Percentiles rank a stretch among this genome's conserved stretches.
These are phyloP conservation scores for Globisporangium splendens DNA, from an alignment of 352 stramenopile species.

Conservation along the genomic window DNA sequence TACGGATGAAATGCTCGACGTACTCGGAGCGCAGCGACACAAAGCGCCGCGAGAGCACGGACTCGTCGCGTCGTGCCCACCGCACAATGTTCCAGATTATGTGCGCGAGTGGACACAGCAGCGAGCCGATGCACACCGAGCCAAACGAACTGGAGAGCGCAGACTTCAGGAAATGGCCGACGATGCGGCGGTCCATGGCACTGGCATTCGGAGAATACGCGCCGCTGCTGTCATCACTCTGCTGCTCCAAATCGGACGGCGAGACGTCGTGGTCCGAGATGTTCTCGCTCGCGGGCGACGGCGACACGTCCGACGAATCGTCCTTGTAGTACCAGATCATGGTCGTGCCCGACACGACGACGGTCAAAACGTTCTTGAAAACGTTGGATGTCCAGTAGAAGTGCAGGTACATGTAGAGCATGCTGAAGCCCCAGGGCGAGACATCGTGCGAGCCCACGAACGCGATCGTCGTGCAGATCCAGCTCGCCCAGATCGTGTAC, in stretches of 20 bases:
- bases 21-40: constrained; percentile 54
- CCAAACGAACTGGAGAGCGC: constrained; percentile 73
- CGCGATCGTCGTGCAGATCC: constrained; percentile 75
- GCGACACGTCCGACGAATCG: constrained; percentile 57
- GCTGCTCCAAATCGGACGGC: constrained; percentile 9
- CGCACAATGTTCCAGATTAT: constrained; percentile 75
- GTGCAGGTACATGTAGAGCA: constrained; percentile 77
- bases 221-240: constrained; percentile 8
- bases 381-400: constrained; percentile 89
- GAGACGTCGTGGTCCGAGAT: constrained; percentile 40
- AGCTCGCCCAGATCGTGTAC: constrained; percentile 77
- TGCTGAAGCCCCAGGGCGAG: constrained; percentile 63
- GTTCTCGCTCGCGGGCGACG: constrained; percentile 24
- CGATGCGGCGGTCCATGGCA: constrained; percentile 41
- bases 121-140: constrained; percentile 80
- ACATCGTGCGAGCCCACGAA: constrained; percentile 47
- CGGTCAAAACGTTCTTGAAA: constrained; percentile 80
- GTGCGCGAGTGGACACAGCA: constrained; percentile 74
- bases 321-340: constrained; percentile 87
- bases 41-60: constrained; percentile 54
- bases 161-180: constrained; percentile 64
- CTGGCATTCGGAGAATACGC: constrained; percentile 11
- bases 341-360: constrained; percentile 73
- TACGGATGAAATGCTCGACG: constrained; percentile 75
- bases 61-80: constrained; percentile 72